A percentile compares a stretch with the other conserved stretches of the same genome.
These are phyloP conservation scores for Diacronema lutheri DNA, from an alignment of 78 protist species.

Conservation along the genomic window DNA sequence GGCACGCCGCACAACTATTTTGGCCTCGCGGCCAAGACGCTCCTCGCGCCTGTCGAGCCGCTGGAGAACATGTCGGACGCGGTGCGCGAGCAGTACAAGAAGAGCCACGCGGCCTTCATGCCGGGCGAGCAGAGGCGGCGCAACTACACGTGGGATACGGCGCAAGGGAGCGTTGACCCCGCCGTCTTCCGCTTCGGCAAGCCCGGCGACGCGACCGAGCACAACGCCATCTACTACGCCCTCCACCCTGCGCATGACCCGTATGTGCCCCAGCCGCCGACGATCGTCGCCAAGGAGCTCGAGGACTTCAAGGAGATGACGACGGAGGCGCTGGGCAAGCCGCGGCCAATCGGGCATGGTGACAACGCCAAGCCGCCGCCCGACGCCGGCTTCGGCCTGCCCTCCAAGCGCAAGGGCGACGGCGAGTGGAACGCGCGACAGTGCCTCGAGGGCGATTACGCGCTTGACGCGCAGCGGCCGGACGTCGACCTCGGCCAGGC, in stretches of 20 bases:
- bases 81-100: not conserved
- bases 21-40: not conserved
- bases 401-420: not conserved
- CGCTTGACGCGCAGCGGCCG: not conserved
- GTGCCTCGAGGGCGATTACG: not conserved
- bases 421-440: not conserved
- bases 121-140: conserved; percentile 7
- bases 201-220: not conserved
- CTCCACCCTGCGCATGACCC: not conserved
- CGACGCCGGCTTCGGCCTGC: not conserved
- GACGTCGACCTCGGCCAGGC: not conserved
- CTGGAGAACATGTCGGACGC: not conserved
- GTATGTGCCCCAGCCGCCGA: not conserved
- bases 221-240: not conserved
- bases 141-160: not conserved
- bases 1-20: not conserved
- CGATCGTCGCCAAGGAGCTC: not conserved
- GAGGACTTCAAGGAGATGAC: not conserved
- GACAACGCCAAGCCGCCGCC: not conserved
- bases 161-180: not conserved
- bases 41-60: not conserved
- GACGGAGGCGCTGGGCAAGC: not conserved
- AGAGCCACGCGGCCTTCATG: not conserved
- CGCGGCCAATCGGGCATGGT: not conserved
- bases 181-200: not conserved